Conservation (phyloP, 202 grass and related monocot genomes). For the Alloteropsis angusta region DNA sequence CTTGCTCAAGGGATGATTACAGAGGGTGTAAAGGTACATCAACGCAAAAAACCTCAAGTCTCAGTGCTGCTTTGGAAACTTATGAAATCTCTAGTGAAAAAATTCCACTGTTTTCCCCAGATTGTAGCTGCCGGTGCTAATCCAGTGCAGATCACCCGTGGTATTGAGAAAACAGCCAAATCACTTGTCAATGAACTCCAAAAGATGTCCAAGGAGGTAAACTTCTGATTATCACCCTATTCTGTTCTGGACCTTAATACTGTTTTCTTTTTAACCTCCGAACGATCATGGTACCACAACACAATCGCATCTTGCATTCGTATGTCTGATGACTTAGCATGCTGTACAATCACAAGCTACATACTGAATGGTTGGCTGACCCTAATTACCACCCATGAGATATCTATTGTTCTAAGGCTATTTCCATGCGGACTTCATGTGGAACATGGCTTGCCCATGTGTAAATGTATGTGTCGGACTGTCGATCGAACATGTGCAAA, state of each 20-base stretch:
- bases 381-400: neutral
- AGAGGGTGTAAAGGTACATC: conserved; percentile 83
- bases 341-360: neutral
- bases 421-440: neutral
- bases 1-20: conserved; percentile 93
- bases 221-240: neutral
- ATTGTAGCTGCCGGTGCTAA: conserved; percentile 85
- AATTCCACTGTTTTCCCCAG: conserved; percentile 4
- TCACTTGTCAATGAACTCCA: conserved; percentile 59
- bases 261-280: neutral
- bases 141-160: conserved; percentile 81
- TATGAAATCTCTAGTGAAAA: neutral
- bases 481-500: neutral
- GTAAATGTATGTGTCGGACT: neutral
- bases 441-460: neutral
- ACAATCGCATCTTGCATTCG: neutral
- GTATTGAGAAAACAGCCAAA: conserved; percentile 84
- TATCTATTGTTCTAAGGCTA: neutral
- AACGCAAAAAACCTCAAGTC: neutral
- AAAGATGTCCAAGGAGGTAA: conserved; percentile 92
- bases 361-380: neutral
- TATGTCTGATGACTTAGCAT: neutral
- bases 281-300: neutral
- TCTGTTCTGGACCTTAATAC: neutral
- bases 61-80: neutral